Conservation (phyloP, 192 early-diverging fungal species). For the Endogone sp. region DNA sequence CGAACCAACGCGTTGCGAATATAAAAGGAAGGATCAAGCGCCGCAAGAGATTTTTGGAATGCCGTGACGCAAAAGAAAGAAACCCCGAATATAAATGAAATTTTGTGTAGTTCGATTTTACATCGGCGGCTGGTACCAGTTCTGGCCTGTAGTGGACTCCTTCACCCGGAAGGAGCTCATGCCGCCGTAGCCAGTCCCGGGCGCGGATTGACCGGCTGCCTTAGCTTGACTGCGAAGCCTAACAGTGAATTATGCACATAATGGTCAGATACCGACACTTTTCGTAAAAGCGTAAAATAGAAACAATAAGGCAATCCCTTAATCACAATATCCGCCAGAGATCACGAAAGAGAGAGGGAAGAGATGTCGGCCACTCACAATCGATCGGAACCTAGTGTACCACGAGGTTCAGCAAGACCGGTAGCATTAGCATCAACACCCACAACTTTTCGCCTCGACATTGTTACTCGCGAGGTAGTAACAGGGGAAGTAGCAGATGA, state of each 20-base stretch:
- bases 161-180: background rate
- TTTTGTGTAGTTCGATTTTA: background rate
- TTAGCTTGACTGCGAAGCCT: background rate
- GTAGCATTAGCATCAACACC: slow-evolving; percentile 4
- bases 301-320: background rate
- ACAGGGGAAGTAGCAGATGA: background rate
- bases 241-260: background rate
- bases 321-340: too few relatives aligned
- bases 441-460: slow-evolving; percentile 14
- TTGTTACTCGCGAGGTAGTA: slow-evolving; percentile 8
- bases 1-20: background rate
- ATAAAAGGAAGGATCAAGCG: background rate
- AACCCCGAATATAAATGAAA: background rate
- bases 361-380: slow-evolving; percentile 15
- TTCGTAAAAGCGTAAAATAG: background rate
- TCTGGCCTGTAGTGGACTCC: background rate
- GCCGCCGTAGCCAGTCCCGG: background rate
- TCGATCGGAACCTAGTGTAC: slow-evolving; percentile 11
- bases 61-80: background rate
- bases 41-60: background rate
- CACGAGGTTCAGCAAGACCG: slow-evolving; percentile 3
- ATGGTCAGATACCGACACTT: background rate
- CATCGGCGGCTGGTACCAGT: background rate
- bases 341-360: too few relatives aligned
- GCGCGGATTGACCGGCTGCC: background rate